Base-by-base conservation (phyloP, 805 yeast genomes). In the Sugiyamaella marilandica region DNA sequence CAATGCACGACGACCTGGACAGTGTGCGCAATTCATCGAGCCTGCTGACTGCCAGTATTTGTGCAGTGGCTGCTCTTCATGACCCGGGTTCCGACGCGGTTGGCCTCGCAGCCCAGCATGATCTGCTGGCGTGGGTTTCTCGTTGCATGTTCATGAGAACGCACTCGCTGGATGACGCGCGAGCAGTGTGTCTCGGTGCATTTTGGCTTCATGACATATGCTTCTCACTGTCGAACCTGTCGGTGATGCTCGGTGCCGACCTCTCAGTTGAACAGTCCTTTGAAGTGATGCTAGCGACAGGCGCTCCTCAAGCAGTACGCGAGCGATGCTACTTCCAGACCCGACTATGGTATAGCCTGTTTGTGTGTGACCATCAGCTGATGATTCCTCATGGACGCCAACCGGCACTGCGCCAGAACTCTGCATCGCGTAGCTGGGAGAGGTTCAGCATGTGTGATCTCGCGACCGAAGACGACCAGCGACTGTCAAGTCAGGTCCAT, bases 361-460 rank as follows among this genome's bases (percentile, higher is more conserved):
- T 32, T 45, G 41, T 51, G 5, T 51, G 54, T 26, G 54, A 51
- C 21, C 54, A 51, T 36, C 50, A 47, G 24, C 36, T 45, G 35
- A 36, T 50, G 10, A 51, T 51, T 24, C 50, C 54, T 3, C 35
- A 46, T 32, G 54, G 50, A 26, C 46, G 54, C 1, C 24, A 24
- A 8, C 54, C 54, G 8, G n/a, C 37, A 13, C 46, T 39, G 13
- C 49, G 52, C 11, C 33, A 13, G 32, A 36, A 36, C 33, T 31
- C 37, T 24, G 47, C 52, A 3, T 21, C 47, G 29, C 16, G 16
- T 10, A 39, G 32, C 5, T n/a, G 47, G 21, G 34, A 46, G n/a
- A 41, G 21, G 34, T 41, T 49, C 35, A 21, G 32, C n/a, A 21
- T 21, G 24, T 9, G 36, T 8, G 16, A 21, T 7, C 41, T 43